Evolutionary conservation across 805 yeast genomes (phyloP), one percentile per base, ranked within the genome.

Genomic region (Candida corydali): DNA sequence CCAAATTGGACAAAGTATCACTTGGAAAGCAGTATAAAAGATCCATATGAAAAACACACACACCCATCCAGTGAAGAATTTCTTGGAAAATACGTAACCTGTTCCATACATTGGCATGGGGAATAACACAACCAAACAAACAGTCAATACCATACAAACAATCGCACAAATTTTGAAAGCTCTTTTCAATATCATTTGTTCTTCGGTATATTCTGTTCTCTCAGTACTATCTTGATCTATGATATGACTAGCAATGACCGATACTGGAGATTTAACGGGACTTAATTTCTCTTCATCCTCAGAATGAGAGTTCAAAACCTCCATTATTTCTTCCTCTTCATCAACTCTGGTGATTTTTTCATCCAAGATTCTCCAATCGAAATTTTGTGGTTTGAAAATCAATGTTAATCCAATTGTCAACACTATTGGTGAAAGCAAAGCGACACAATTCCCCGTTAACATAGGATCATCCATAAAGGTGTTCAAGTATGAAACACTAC

Each of bases 91-190:
- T 27, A 87, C 68, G 53, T 87, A 87, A 3, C 75, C 71, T 4
- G 82, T 54, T 22, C 95, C 96, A 57, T 82, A 87, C 93, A 88
- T 82, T 46, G 96, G 96, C 87, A 87, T 84, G 51, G 96, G 96
- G 93, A 94, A 86, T 20, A 87, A 52, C 17, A 88, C 72, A 22
- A 87, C 61, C 34, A 87, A 63, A 32, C 81, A 69, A 7, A 86
- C 47, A 5, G 86, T 78, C 46, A 86, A 69, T 29, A 73, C 61
- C 2, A 75, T 57, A 54, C 89, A 82, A 27, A 84, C 63, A 37
- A 62, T 62, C 25, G 76, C 73, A 1, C 89, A 93, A 27, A 63
- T 61, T 47, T 73, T 80, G 33, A 85, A 73, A 6, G 86, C 79
- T 48, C 63, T 73, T 34, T 60, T 58, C 44, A 87, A 70, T 8